A percentile compares a stretch with the other conserved stretches of the same genome.
Conservation (phyloP, 257 asterid species). For the Solanum corneliomulleri region DNA sequence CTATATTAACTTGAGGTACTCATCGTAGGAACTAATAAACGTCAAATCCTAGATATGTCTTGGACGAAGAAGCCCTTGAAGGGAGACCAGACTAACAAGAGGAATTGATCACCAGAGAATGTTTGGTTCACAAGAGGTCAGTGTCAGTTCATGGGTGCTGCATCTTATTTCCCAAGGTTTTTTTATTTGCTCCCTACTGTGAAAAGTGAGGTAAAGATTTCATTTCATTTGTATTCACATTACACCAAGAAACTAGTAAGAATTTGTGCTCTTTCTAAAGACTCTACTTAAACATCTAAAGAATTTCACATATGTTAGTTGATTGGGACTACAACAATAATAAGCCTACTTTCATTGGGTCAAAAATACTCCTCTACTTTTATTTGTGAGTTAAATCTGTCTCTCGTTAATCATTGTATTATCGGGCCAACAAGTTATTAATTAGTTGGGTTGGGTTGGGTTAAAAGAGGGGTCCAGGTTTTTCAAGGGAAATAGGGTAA, state of each 20-base stretch:
- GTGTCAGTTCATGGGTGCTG: not conserved
- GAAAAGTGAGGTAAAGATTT: not conserved
- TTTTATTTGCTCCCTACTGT: not conserved
- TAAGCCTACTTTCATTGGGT: not conserved
- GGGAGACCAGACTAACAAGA: not conserved
- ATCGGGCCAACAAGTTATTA: not conserved
- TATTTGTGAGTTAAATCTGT: not conserved
- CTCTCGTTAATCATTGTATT: not conserved
- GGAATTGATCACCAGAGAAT: not conserved
- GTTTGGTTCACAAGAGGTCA: not conserved
- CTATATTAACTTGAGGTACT: not conserved
- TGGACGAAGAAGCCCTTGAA: not conserved
- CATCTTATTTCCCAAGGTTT: not conserved
- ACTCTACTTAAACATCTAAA: not conserved
- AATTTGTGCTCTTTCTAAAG: not conserved
- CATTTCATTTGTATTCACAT: not conserved
- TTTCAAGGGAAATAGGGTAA: not conserved
- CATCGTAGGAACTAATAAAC: not conserved
- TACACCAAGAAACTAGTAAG: not conserved
- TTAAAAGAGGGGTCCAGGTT: not conserved
- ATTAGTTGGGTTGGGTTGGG: not conserved
- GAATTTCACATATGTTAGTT: not conserved
- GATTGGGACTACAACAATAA: not conserved
- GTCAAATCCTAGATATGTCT: not conserved
- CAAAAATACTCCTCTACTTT: not conserved